Base-by-base conservation (phyloP, 163 green algal genomes). In the Trebouxia gelatinosa region DNA sequence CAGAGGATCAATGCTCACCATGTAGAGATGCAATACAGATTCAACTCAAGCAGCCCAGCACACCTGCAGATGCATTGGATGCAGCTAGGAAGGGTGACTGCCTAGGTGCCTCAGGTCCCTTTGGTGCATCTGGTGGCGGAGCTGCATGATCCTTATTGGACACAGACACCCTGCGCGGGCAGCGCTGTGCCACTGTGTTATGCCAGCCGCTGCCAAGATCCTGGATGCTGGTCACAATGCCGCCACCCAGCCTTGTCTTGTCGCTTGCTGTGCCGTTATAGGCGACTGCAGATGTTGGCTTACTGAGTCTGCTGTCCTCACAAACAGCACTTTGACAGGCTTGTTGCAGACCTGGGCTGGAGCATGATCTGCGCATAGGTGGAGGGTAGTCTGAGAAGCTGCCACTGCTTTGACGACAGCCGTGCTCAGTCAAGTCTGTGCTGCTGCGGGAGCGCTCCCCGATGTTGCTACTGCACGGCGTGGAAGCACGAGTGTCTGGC, bases 351-450 rank as follows among this genome's bases (percentile, higher is more conserved):
- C 29, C 38, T 13, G 75, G 75, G 38, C 26, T 75, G 21, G 43
- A 70, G 39, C 58, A 39, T 11, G 68, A 76, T 28, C 40, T 48
- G 13, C 76, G n/a, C 54, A 61, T 17, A 16, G 59, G 38, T 46
- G 39, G 58, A 9, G 29, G 23, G 37, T 58, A 43, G 29, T 57
- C 32, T 31, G 75, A 68, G 58, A 70, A 50, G 59, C 37, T 51
- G 35, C 54, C 58, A 35, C 21, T 70, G 75, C 37, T 67, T 17
- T n/a, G 6, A 21, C 54, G 54, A 23, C 26, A 34, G 35, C 40
- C 23, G 26, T 37, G 51, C 3, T 62, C 77, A 31, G 86, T 51
- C 2, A 72, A n/a, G 29, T 72, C 64, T 35, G 64, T 35, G 37
- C 19, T 51, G 37, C 64, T 72, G 2, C n/a, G 35, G 6, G 64